Evolutionary conservation across 116 monocot genomes (phyloP).

Genomic region (Dioscorea cayenensis): DNA sequence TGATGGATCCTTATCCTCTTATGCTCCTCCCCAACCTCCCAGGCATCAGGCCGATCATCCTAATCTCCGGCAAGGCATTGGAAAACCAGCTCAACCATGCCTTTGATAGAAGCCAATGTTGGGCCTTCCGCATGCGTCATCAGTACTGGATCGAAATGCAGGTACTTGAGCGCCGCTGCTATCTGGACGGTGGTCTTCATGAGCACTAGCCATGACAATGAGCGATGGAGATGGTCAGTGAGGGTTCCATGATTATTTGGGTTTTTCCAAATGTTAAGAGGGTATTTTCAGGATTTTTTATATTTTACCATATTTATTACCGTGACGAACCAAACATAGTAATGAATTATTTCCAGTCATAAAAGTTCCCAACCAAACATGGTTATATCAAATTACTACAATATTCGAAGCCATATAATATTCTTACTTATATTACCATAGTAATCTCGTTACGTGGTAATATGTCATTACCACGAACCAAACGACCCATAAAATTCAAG

Average conservation of each 20-base stretch:
- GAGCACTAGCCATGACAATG: slow-evolving; percentile 38
- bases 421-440: no score
- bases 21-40: slow-evolving; percentile 63
- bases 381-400: no score
- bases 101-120: slow-evolving; percentile 33
- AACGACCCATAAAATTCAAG: no score
- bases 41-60: slow-evolving; percentile 77
- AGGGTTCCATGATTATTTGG: slow-evolving; percentile 90
- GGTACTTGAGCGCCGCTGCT: slow-evolving; percentile 72
- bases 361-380: no score
- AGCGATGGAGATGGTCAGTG: slow-evolving; percentile 65
- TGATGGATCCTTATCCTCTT: slow-evolving; percentile 33
- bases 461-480: no score
- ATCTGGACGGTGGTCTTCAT: slow-evolving; percentile 54
- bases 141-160: slow-evolving; percentile 65
- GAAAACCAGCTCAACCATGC: slow-evolving; percentile 76
- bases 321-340: no score
- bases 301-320: no score
- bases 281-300: no score
- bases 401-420: no score
- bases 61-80: slow-evolving; percentile 69
- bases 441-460: no score
- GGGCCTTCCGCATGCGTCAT: slow-evolving; percentile 5
- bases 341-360: no score
- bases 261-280: no score